Evolutionary conservation across 345 rosid genomes (phyloP).

Genomic region (Eucalyptus guilfoylei): DNA sequence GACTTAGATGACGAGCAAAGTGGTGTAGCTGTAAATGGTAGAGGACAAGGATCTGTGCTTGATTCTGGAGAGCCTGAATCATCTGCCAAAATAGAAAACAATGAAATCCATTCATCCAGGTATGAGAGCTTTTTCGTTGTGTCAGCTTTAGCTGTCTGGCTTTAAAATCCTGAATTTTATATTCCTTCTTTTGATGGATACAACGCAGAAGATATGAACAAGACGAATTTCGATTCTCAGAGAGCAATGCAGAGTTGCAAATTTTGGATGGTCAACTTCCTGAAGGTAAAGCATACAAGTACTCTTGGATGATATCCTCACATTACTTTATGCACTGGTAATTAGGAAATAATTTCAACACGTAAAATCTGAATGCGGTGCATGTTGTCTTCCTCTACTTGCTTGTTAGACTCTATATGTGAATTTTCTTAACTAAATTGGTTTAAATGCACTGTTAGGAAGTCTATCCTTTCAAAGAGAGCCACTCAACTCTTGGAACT

Average conservation of each 20-base stretch:
- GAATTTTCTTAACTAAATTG: not conserved
- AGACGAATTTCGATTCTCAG: conserved; percentile 12
- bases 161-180: not conserved
- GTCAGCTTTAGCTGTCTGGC: not conserved
- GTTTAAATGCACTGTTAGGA: conserved; percentile 21
- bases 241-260: conserved; percentile 1
- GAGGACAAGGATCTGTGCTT: conserved; percentile 8
- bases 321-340: not conserved
- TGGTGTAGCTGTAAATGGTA: conserved; percentile 4
- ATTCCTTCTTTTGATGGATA: not conserved
- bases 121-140: not conserved
- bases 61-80: conserved; percentile 17
- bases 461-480: conserved; percentile 53
- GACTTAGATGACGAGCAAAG: conserved; percentile 2
- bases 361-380: not conserved
- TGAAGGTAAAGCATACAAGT: conserved; percentile 37
- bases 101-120: conserved; percentile 17
- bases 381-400: not conserved
- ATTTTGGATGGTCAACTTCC: conserved; percentile 14
- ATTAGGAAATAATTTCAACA: not conserved
- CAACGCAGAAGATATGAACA: conserved; percentile 16
- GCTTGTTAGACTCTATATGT: not conserved
- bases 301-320: not conserved
- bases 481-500: conserved; percentile 47
- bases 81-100: conserved; percentile 4